Conservation (phyloP, 257 asterid species). For the Paulownia fortunei region DNA sequence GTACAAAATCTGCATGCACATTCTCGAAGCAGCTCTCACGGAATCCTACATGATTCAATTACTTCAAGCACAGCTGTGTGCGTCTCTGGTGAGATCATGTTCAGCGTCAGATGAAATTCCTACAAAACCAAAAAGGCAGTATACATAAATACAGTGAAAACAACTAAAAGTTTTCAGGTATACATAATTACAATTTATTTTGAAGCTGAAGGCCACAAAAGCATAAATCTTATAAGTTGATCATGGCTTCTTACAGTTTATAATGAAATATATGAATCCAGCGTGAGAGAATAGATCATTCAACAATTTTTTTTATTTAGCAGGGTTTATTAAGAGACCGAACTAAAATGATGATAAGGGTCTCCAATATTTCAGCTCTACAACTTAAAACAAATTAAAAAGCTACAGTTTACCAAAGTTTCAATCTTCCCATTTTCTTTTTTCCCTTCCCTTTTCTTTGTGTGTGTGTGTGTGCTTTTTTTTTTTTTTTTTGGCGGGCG, state of each 20-base stretch:
- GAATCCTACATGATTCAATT: constrained; percentile 75
- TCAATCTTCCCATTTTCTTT: not conserved
- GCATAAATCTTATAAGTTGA: too few species aligned
- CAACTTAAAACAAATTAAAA: not conserved
- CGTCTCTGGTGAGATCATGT: constrained; percentile 82
- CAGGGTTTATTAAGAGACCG: not conserved
- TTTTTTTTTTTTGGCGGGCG: not conserved
- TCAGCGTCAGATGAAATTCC: constrained; percentile 78
- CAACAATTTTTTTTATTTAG: not conserved
- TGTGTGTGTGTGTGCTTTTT: not conserved
- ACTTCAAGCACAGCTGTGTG: constrained; percentile 75
- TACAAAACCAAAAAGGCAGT: constrained; percentile 34
- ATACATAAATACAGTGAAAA: too few species aligned
- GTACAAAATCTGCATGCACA: constrained; percentile 23
- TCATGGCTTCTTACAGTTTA: too few species aligned
- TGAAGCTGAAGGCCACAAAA: too few species aligned
- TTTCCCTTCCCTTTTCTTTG: not conserved
- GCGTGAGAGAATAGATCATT: too few species aligned
- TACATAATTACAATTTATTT: too few species aligned
- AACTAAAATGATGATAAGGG: not conserved
- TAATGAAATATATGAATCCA: too few species aligned
- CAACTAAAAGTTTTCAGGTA: too few species aligned
- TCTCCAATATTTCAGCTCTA: not conserved
- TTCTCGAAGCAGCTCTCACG: constrained; percentile 43
- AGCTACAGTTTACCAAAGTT: not conserved